Evolutionary conservation across 805 yeast genomes (phyloP).

Genomic region (Metschnikowia picachoensis): DNA sequence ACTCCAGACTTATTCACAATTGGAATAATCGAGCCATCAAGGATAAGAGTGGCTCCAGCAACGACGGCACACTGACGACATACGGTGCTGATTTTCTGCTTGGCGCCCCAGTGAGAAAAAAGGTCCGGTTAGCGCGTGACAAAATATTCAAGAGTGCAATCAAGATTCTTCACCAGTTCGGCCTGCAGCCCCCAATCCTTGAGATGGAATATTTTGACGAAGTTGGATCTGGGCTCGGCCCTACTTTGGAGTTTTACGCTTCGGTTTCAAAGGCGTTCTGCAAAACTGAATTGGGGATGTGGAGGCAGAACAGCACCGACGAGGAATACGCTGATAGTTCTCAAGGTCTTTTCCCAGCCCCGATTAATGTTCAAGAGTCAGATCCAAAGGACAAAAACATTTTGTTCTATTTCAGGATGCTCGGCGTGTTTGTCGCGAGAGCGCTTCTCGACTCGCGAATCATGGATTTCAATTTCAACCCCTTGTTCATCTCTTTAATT

Average conservation of each 20-base stretch:
- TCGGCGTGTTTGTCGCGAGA: conserved; percentile 85
- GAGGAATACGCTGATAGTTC: conserved; percentile 37
- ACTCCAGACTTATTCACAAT: conserved; percentile 71
- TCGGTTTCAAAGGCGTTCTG: conserved; percentile 73
- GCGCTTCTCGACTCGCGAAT: conserved; percentile 85
- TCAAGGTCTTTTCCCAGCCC: conserved; percentile 73
- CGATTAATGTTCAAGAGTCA: conserved; percentile 35
- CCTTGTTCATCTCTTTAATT: conserved; percentile 62
- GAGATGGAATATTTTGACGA: conserved; percentile 89
- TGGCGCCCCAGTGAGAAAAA: conserved; percentile 77
- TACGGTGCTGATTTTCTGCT: conserved; percentile 36
- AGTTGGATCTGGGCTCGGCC: conserved; percentile 96
- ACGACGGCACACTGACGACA: conserved; percentile 4
- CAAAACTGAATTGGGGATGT: conserved; percentile 51
- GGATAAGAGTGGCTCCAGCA: conserved; percentile 25
- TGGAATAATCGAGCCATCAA: conserved; percentile 50
- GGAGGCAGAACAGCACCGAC: conserved; percentile 51
- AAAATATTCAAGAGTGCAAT: conserved; percentile 71
- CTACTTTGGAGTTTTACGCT: conserved; percentile 90
- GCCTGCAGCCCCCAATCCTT: conserved; percentile 71
- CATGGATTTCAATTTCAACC: conserved; percentile 75
- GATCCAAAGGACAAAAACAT: conserved; percentile 37
- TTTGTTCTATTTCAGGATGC: conserved; percentile 51
- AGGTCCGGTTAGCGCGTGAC: conserved; percentile 70
- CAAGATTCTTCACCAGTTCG: conserved; percentile 72